A percentile compares a stretch with the other conserved stretches of the same genome.
phyloP scores from a whole-genome alignment of 2,329 filamentous ascomycete species.

The Rhynchosporium agropyri region DNA sequence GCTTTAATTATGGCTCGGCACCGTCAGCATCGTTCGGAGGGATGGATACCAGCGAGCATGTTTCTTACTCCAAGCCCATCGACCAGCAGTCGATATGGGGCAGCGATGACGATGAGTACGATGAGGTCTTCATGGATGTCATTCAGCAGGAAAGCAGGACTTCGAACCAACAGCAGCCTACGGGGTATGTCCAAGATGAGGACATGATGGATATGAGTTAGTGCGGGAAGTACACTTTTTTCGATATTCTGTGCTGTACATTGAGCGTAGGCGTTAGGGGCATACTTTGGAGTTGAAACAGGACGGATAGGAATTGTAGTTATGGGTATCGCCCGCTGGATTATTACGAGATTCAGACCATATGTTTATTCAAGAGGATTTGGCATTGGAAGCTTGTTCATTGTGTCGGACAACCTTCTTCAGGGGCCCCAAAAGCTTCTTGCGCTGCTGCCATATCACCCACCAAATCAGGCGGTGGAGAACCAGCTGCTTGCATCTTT shows the following conservation, averaged over 20 bases:
- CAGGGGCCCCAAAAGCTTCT: conserved; percentile 64
- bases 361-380: conserved; percentile 14
- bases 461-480: conserved; percentile 86
- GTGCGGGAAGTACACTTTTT: conserved; percentile 3
- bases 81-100: conserved; percentile 34
- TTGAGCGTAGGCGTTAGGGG: conserved; percentile 37
- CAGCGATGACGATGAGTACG: conserved; percentile 62
- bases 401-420: conserved; percentile 65
- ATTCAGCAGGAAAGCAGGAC: conserved; percentile 49
- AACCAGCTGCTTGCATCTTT: conserved; percentile 96
- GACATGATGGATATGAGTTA: conserved; percentile 41
- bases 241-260: conserved; percentile 19
- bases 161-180: conserved; percentile 33
- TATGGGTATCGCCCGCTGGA: conserved; percentile 22
- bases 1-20: conserved; percentile 2
- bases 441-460: conserved; percentile 86
- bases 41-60: conserved; percentile 5
- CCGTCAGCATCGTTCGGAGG: conserved; percentile 7
- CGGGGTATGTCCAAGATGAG: conserved; percentile 36
- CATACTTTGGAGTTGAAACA: conserved; percentile 17
- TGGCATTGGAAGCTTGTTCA: conserved; percentile 44
- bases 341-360: conserved; percentile 15
- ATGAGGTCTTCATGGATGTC: conserved; percentile 67
- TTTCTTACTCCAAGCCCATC: conserved; percentile 3
- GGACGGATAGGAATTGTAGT: conserved; percentile 21